phyloP scores from a whole-genome alignment of 1,284 basidiomycete species.

The Ganoderma lucidum region DNA sequence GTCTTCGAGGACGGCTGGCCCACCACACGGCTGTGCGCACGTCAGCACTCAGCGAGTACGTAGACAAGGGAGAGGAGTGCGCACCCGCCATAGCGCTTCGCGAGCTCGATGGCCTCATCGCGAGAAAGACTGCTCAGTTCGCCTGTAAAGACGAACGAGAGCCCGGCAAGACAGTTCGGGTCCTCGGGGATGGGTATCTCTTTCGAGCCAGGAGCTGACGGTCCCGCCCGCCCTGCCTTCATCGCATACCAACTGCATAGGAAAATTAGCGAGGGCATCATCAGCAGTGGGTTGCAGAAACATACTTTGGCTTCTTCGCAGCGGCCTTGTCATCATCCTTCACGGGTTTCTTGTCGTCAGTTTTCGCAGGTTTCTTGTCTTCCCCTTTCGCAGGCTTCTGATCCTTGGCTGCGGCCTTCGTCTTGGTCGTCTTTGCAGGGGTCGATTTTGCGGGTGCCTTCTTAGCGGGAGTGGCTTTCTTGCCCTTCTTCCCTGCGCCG shows the following conservation, averaged over 20 bases:
- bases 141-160: constrained; percentile 96
- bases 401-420: constrained; percentile 26
- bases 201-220: constrained; percentile 82
- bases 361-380: constrained; percentile 32
- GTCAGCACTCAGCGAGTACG: background rate
- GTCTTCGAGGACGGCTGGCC: constrained; percentile 91
- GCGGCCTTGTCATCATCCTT: constrained; percentile 27
- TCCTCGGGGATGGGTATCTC: constrained; percentile 76
- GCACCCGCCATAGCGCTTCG: constrained; percentile 92
- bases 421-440: constrained; percentile 31
- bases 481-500: constrained; percentile 31
- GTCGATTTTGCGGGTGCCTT: constrained; percentile 29
- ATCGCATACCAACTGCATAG: constrained; percentile 66
- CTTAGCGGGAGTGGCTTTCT: constrained; percentile 36
- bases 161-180: constrained; percentile 85
- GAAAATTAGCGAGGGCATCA: background rate
- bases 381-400: constrained; percentile 33
- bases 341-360: constrained; percentile 25
- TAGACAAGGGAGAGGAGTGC: constrained; percentile 38
- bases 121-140: constrained; percentile 89
- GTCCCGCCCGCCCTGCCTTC: constrained; percentile 74
- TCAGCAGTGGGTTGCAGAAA: constrained; percentile 31
- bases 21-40: constrained; percentile 76
- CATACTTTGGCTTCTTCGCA: constrained; percentile 45
- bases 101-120: constrained; percentile 89